phyloP scores from a whole-genome alignment of 345 rosid species.

The Sisymbrium altissimum region DNA sequence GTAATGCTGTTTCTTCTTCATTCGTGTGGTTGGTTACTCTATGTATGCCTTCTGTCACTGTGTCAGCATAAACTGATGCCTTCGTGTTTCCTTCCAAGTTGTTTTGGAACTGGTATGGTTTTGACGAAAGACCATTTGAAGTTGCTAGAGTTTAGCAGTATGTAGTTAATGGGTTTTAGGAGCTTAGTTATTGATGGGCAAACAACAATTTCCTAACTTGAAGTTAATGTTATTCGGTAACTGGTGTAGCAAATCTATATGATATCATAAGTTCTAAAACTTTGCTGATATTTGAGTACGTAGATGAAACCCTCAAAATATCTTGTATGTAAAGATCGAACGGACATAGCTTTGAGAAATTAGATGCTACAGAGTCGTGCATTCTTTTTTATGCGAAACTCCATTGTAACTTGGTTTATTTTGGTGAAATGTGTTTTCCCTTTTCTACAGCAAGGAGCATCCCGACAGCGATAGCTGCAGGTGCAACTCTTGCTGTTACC shows the following conservation, averaged over 20 bases:
- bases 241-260: neutral
- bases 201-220: neutral
- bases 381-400: neutral
- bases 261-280: neutral
- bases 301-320: neutral
- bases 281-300: neutral
- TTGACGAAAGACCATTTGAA: neutral
- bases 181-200: neutral
- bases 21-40: neutral
- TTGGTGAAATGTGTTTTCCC: neutral
- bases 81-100: neutral
- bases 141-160: neutral
- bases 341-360: neutral
- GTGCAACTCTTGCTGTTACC: slow-evolving; percentile 81
- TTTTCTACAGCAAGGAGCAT: slow-evolving; percentile 71
- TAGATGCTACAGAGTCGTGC: neutral
- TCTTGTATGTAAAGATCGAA: neutral
- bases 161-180: slow-evolving; percentile 4
- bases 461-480: slow-evolving; percentile 78
- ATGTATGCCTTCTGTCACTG: neutral
- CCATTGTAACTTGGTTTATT: neutral
- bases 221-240: neutral
- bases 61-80: neutral
- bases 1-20: slow-evolving; percentile 34
- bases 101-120: neutral